Evolutionary conservation across 495 filamentous ascomycete species (phyloP), one percentile per base, ranked within the genome.

Genomic region (Melanomma pulvis-pyrius): DNA sequence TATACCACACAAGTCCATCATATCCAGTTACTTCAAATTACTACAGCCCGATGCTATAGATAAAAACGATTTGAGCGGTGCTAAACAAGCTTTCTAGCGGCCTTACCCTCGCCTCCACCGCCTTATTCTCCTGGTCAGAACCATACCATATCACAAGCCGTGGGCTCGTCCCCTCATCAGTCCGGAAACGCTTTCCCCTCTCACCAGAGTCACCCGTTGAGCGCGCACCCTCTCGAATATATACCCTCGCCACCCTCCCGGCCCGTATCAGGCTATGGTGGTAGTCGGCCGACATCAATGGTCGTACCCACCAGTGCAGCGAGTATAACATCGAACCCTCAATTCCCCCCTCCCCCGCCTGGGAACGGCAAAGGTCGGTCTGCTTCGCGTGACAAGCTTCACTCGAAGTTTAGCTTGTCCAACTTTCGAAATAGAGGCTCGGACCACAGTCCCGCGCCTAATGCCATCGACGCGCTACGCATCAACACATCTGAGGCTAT

Each of bases 81-180:
- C 36, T 63, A 57, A 36, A 19, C 24, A 19, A 55, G 17, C 39
- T 25, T 12, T 51, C 8, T 63, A 78, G 77, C 69, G 15, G 59
- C 67, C 21, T 73, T 79, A 74, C 77, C 77, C 1, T 79, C 77
- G 22, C 77, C 77, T 34, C 77, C 77, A 36, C 77, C 77, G 49
- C 77, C 77, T 9, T 79, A 79, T 48, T 72, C 71, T 36, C 74
- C 77, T 8, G 63, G 61, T n/a, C 71, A 70, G 30, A 52, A 51
- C 25, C 69, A 71, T 29, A 62, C n/a, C 48, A 53, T 65, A 13
- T 62, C 65, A 1, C 72, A 70, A 46, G 30, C 59, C 47, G 41
- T 59, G 15, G 50, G 48, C n/a, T 59, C 67, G n/a, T 70, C 72
- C 4, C 72, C 72, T 7, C 72, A 72, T 58, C 1, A 66, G 19